phyloP scores from a whole-genome alignment of 176 grass and related monocot species.

The Oryza officinalis region DNA sequence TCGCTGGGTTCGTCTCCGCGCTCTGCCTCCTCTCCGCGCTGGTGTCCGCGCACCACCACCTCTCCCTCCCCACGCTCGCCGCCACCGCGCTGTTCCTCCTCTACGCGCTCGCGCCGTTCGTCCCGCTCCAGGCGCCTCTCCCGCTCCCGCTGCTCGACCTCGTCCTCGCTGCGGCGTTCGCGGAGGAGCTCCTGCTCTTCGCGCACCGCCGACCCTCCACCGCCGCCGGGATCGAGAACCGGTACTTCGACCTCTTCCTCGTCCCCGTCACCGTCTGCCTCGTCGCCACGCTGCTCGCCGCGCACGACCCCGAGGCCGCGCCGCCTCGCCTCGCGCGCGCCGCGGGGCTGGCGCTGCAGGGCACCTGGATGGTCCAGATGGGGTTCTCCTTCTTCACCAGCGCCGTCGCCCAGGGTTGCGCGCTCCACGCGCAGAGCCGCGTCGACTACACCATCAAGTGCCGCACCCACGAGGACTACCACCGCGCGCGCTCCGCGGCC shows the following conservation, averaged over 20 bases:
- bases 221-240: slow-evolving; percentile 83
- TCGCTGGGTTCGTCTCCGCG: slow-evolving; percentile 31
- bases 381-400: slow-evolving; percentile 91
- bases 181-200: slow-evolving; percentile 75
- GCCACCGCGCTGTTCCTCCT: slow-evolving; percentile 79
- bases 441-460: slow-evolving; percentile 89
- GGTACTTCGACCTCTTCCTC: slow-evolving; percentile 92
- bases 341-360: slow-evolving; percentile 75
- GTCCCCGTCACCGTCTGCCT: slow-evolving; percentile 75
- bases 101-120: slow-evolving; percentile 63
- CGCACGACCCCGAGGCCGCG: slow-evolving; percentile 44
- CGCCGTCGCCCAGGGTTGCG: slow-evolving; percentile 66
- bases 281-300: slow-evolving; percentile 60
- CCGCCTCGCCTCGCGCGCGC: slow-evolving; percentile 61
- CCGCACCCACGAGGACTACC: slow-evolving; percentile 87
- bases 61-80: slow-evolving; percentile 70
- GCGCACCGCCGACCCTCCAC: slow-evolving; percentile 63
- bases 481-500: slow-evolving; percentile 82
- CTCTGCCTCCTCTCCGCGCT: slow-evolving; percentile 60
- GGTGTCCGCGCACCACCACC: slow-evolving; percentile 45
- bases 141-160: slow-evolving; percentile 74
- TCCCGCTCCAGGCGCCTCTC: slow-evolving; percentile 45
- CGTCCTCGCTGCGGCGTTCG: slow-evolving; percentile 72
- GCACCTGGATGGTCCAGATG: slow-evolving; percentile 98
- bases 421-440: slow-evolving; percentile 53